phyloP scores from a whole-genome alignment of 2,329 filamentous ascomycete genomes.

The Colletotrichum eremochloae region DNA sequence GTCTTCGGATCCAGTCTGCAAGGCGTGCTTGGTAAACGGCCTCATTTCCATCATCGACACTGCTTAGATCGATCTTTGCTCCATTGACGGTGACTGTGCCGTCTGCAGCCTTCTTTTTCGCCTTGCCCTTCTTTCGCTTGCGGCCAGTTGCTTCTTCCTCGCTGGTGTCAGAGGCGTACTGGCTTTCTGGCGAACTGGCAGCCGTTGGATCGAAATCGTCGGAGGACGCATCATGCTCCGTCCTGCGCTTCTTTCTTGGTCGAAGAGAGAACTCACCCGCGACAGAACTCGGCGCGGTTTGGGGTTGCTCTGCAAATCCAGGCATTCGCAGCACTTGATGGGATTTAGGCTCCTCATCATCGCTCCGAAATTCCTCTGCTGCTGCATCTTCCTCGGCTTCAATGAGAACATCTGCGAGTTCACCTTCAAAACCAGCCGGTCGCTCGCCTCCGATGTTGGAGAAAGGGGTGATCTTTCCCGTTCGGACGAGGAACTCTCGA shows the following conservation, averaged over 20 bases:
- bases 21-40: conserved; percentile 81
- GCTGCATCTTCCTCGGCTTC: conserved; percentile 84
- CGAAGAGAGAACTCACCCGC: conserved; percentile 70
- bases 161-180: conserved; percentile 51
- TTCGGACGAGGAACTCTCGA: conserved; percentile 91
- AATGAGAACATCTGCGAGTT: conserved; percentile 81
- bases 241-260: conserved; percentile 68
- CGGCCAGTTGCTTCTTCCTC: conserved; percentile 57
- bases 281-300: conserved; percentile 48
- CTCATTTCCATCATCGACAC: conserved; percentile 92
- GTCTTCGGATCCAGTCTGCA: conserved; percentile 76
- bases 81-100: conserved; percentile 46
- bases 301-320: conserved; percentile 72
- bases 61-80: conserved; percentile 63
- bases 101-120: conserved; percentile 52
- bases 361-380: conserved; percentile 59
- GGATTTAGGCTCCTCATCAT: conserved; percentile 67
- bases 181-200: conserved; percentile 42
- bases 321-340: conserved; percentile 81
- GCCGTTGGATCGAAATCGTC: conserved; percentile 61
- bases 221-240: conserved; percentile 54
- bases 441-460: conserved; percentile 79
- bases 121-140: conserved; percentile 61
- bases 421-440: conserved; percentile 72
- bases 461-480: conserved; percentile 97